Evolutionary conservation across 345 rosid genomes (phyloP), one percentile per base, ranked within the genome.

Genomic region (Eucalyptus viminalis): DNA sequence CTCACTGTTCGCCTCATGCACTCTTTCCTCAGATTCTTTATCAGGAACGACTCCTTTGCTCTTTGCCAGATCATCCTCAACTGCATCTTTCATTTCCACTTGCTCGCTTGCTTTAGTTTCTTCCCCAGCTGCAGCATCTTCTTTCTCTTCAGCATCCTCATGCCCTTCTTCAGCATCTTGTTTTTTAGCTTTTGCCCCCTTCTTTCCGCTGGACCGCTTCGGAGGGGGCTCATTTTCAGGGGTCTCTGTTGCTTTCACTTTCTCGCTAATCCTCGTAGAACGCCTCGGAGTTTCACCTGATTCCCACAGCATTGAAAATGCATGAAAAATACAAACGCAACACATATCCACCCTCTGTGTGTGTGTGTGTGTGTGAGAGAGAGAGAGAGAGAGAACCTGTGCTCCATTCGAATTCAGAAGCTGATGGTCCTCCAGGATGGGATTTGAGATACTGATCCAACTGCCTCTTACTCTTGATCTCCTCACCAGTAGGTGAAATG

Each of bases 261-360:
- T 93, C 87, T 89, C 90, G 51, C 93, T 92, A 85, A 92, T 89
- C 86, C 94, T 93, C 12, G 91, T 90, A 3, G 93, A 92, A 86
- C 93, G 90, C 88, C 94, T 92, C 15, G 94, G 94, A 45, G 91
- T 93, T 90, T 93, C 94, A 49, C 94, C 93, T 89, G 88, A 76
- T 76, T 76, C 29, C 47, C 85, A 76, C 47, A 40, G 47, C 47
- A 40, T 76, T 40, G 85, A 86, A 53, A 45, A 86, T 86, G 87
- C 67, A 86, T 86, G 47, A 49, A 56, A 37, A 49, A 21, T 21
- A 40, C 65, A 53, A 40, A 76, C 4, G 29, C 27, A 19, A 56
- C 24, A 47, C 54, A 50, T 50, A n/a, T 17, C 47, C 27, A 50
- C 45, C 43, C 29, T 29, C 2, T 85, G 14, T 5, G 4, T 16